Base-by-base conservation (phyloP, 345 rosid species). In the Euphorbia peplus region DNA sequence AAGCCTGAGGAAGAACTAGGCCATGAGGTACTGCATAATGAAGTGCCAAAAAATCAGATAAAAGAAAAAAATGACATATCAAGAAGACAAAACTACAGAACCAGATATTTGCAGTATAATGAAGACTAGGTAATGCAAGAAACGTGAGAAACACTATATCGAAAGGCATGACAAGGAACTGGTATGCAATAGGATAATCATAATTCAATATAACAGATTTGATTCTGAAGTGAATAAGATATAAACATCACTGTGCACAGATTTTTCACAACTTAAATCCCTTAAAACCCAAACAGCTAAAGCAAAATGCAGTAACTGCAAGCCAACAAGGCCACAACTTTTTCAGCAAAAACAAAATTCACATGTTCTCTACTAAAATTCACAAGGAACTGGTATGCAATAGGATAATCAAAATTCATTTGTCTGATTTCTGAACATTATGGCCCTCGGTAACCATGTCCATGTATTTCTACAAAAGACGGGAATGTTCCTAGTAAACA, bases 1-100 rank as follows among this genome's bases (percentile, higher is more conserved):
- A 63, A 59, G 41, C 81, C 78, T 25, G 81, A 63, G 15, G 78
- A 63, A 52, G 84, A 56, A 56, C 82, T 76, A 26, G 89, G 73
- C 89, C 91, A 87, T 53, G 87, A 61, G 14, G 69, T 70, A 81
- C 91, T 87, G 73, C 75, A 82, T 15, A 42, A 74, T 32, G 3
- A 70, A 65, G 30, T 58, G 63, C 22, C 28, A 52, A 21, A 16
- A 37, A 8, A 39, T 74, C 64, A 74, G 59, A 74, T 22, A 8
- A 26, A 25, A 58, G 58, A 63, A 2, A 35, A 42, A 58, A 64
- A 50, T 4, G 0, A 5, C 3, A n/a, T n/a, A n/a, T n/a, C n/a
- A 53, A 32, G 46, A 70, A 1, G 4, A 63, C 29, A 56, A 70
- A 8, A 30, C 35, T 55, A 12, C 30, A 50, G 19, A 9, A 11